Percentiles rank a stretch among this genome's conserved stretches.
phyloP scores from a whole-genome alignment of 1,139 yeast species.

The Pneumocystis carinii region DNA sequence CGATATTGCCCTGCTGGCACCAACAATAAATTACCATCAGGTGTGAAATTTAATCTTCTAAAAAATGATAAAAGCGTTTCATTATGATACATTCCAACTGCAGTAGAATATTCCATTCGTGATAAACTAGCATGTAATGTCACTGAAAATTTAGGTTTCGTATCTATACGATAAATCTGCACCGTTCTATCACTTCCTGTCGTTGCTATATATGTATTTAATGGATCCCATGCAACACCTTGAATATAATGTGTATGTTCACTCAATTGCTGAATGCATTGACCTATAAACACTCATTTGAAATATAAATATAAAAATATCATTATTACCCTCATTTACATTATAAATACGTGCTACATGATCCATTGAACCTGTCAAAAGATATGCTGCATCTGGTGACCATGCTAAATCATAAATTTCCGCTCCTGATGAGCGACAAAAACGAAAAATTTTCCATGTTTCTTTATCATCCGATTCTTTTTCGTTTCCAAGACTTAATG shows the following conservation, averaged over 20 bases:
- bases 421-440: conserved; percentile 42
- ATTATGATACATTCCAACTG: conserved; percentile 45
- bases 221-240: conserved; percentile 93
- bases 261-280: conserved; percentile 50
- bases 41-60: conserved; percentile 69
- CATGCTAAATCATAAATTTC: conserved; percentile 85
- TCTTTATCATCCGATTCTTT: conserved; percentile 48
- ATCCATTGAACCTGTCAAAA: conserved; percentile 89
- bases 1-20: conserved; percentile 71
- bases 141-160: conserved; percentile 12
- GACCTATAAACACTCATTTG: conserved; percentile 15
- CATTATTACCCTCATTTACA: conserved; percentile 21
- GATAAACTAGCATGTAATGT: conserved; percentile 28
- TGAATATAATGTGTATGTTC: conserved; percentile 85
- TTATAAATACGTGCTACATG: conserved; percentile 59
- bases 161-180: conserved; percentile 39
- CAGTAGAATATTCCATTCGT: conserved; percentile 7
- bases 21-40: conserved; percentile 69
- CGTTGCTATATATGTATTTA: conserved; percentile 57
- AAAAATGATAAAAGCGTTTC: conserved; percentile 84
- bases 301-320: not conserved
- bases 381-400: conserved; percentile 66
- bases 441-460: conserved; percentile 48
- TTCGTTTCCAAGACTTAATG: conserved; percentile 20
- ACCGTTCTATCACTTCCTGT: conserved; percentile 84